These are phyloP conservation scores for Chlamydomonas sp. DNA, from an alignment of 139 green algal species.

Conservation along the genomic window DNA sequence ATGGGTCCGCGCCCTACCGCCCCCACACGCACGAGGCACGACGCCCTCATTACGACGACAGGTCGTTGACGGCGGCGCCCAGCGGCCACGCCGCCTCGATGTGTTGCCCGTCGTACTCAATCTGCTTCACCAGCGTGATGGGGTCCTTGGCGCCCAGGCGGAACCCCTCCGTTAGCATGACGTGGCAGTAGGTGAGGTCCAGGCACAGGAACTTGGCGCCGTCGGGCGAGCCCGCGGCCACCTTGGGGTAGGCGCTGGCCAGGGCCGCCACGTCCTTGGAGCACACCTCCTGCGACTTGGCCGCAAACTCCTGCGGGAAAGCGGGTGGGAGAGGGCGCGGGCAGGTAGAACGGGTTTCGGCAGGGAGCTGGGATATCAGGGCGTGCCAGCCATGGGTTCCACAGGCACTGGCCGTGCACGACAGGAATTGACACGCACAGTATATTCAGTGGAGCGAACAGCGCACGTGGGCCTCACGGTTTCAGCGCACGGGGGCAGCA, in stretches of 20 bases:
- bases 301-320: constrained; percentile 53
- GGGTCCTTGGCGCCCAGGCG: constrained; percentile 45
- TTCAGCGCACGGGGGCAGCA: too few relatives aligned
- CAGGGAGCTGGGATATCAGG: too few relatives aligned
- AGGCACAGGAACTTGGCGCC: constrained; percentile 86
- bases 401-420: too few relatives aligned
- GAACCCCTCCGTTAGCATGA: constrained; percentile 92
- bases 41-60: constrained; percentile 21
- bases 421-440: too few relatives aligned
- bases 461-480: too few relatives aligned
- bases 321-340: too few relatives aligned
- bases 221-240: constrained; percentile 9
- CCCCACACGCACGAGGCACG: too few relatives aligned
- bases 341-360: too few relatives aligned
- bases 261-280: constrained; percentile 18
- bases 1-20: too few relatives aligned
- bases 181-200: constrained; percentile 89
- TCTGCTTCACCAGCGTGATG: constrained; percentile 74
- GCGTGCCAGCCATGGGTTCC: too few relatives aligned
- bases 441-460: too few relatives aligned
- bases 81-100: constrained; percentile 94
- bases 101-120: constrained; percentile 87
- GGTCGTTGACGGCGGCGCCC: constrained; percentile 84
- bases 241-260: constrained; percentile 23
- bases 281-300: constrained; percentile 51